Base-by-base conservation (phyloP, 2,329 filamentous ascomycete genomes). In the Aspergillus carbonarius region DNA sequence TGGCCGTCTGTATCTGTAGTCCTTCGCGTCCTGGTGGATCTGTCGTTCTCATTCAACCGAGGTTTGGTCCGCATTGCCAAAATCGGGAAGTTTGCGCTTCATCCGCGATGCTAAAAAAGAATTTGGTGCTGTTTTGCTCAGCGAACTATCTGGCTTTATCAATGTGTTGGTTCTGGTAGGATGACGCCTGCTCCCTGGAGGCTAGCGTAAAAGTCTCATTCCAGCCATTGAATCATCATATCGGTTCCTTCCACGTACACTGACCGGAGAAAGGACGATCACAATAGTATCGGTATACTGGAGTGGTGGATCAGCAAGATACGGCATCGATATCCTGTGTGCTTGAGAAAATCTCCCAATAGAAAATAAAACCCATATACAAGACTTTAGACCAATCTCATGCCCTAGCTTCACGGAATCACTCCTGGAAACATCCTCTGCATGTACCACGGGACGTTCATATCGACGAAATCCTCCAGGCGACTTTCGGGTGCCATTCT, bases 401-500 rank as follows among this genome's bases (percentile, higher is more conserved):
- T 18, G 39, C 12, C 35, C 12, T 20, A 44, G 44, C 35, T 25
- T 39, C 34, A 32, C 12, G 37, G 17, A 44, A 57, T 58, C 27
- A 59, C 39, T 32, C 34, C 56, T 5, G 60, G 60, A 42, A 61
- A 67, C 60, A 68, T 61, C 18, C 20, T 52, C 18, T 63, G 63
- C 54, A 67, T 60, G 25, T 37, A 50, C 44, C 49, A 51, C 37
- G 46, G 55, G 52, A 60, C 51, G 46, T 58, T 50, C 47, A 35
- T 46, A 15, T 59, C 61, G 20, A 60, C 40, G 30, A 58, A 61
- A 44, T 63, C 57, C 20, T 61, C 55, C 8, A 55, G 15, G 3
- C 50, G 53, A 25, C 59, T 63, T 25, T 65, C 67, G 6, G 60
- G 48, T 5, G 61, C 62, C 70, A 76, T 75, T 25, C 61, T 70